Evolutionary conservation across 2,329 filamentous ascomycete species (phyloP).

Genomic region (Dactylellina leptospora): DNA sequence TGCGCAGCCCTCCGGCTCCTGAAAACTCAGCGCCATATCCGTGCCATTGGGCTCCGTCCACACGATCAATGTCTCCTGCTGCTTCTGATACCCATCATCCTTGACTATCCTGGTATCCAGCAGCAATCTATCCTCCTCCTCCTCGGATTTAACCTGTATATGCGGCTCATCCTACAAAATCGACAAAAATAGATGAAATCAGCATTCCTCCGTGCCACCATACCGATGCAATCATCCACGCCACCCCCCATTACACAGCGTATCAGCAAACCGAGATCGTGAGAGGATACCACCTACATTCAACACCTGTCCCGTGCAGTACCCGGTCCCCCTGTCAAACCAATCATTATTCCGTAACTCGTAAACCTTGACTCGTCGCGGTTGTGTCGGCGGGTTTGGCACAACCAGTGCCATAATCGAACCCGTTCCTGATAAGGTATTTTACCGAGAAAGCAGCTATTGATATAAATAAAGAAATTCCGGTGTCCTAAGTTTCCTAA

Average conservation of each 20-base stretch:
- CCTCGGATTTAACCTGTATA: slow-evolving; percentile 92
- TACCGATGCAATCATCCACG: slow-evolving; percentile 27
- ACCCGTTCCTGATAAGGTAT: slow-evolving; percentile 1
- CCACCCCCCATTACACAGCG: background rate
- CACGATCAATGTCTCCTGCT: slow-evolving; percentile 98
- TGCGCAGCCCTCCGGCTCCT: slow-evolving; percentile 93
- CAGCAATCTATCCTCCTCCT: slow-evolving; percentile 81
- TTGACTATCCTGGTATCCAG: slow-evolving; percentile 89
- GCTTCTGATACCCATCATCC: slow-evolving; percentile 97
- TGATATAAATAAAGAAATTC: slow-evolving; percentile 17
- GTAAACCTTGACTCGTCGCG: slow-evolving; percentile 90
- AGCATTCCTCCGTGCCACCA: slow-evolving; percentile 23
- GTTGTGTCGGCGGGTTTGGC: slow-evolving; percentile 61
- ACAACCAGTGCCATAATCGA: slow-evolving; percentile 57
- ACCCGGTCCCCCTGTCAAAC: slow-evolving; percentile 96
- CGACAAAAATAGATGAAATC: background rate
- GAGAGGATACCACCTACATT: slow-evolving; percentile 68
- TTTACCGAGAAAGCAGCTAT: background rate
- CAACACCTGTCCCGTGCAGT: slow-evolving; percentile 81
- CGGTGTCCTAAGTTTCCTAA: no score
- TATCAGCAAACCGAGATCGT: background rate
- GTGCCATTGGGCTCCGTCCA: slow-evolving; percentile 93
- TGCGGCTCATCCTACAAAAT: slow-evolving; percentile 76
- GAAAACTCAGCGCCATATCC: slow-evolving; percentile 98
- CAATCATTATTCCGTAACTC: slow-evolving; percentile 98